Evolutionary conservation across 1,139 yeast genomes (phyloP).

Genomic region (Saccharomyces hybrid): DNA sequence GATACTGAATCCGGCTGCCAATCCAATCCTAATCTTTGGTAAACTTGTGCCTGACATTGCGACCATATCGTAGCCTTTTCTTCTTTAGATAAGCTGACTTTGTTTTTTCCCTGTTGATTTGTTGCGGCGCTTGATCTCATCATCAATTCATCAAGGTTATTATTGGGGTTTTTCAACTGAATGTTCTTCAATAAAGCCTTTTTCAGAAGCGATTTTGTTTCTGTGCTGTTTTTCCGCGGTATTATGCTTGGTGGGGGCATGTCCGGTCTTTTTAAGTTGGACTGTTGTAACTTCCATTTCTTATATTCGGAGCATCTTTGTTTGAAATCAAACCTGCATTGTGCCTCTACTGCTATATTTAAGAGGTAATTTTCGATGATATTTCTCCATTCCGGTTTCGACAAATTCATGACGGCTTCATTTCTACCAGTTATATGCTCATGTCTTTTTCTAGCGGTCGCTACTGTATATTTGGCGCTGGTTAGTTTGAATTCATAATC

Average conservation of each 20-base stretch:
- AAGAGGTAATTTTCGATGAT: conserved; percentile 56
- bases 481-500: conserved; percentile 45
- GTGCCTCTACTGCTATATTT: conserved; percentile 61
- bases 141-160: conserved; percentile 1
- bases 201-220: conserved; percentile 14
- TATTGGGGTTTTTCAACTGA: conserved; percentile 12
- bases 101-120: conserved; percentile 7
- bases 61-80: conserved; percentile 54
- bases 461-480: conserved; percentile 53
- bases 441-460: conserved; percentile 47
- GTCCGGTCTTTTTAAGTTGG: conserved; percentile 24
- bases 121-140: conserved; percentile 2
- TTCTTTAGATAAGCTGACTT: conserved; percentile 38
- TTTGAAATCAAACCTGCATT: conserved; percentile 54
- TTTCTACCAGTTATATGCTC: conserved; percentile 24
- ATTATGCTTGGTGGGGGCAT: conserved; percentile 31
- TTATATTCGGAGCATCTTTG: conserved; percentile 39
- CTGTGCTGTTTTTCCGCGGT: conserved; percentile 9
- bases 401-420: conserved; percentile 28
- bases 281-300: conserved; percentile 31
- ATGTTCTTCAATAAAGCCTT: conserved; percentile 26
- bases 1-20: conserved; percentile 45
- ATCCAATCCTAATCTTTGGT: conserved; percentile 46
- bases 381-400: conserved; percentile 58
- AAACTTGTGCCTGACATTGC: conserved; percentile 49